Evolutionary conservation across 495 filamentous ascomycete species (phyloP), one percentile per base, ranked within the genome.

Genomic region (Penicillium diatomitis): DNA sequence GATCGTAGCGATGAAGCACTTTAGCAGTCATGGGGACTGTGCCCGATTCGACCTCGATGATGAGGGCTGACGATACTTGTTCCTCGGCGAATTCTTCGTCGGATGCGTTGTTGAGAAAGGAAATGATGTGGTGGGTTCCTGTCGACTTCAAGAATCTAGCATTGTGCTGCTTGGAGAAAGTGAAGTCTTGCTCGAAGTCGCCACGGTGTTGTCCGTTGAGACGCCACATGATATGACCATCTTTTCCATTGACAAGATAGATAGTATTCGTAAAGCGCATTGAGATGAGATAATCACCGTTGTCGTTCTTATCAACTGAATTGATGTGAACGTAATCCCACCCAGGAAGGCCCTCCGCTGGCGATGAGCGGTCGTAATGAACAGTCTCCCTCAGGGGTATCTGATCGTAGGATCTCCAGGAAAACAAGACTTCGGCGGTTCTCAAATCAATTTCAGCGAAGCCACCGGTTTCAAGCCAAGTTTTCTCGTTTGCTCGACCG

Each of bases 241-340:
- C 69, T 12, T 60, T 53, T 8, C 78, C 77, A 35, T 78, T 78
- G 50, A 81, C 71, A 47, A 75, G 66, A 56, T 77, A 77, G 34
- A 83, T 66, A n/a, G 76, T 69, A 54, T 73, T 72, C 27, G 72
- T 73, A 54, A 80, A 73, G 3, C 78, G 76, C 29, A 72, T 67
- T 0, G 79, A 82, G 36, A 84, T 69, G 27, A 82, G 49, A 49
- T 80, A 84, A 55, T 80, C 71, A 6, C 79, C 78, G 2, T 66
- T 60, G 5, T 48, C 50, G 52, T 77, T 72, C 60, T 78, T 77
- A 57, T 81, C 79, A 38, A 81, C 68, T n/a, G 74, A 72, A 59
- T 81, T 81, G 54, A 81, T 72, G 52, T 81, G 78, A 60, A 81
- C 77, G 57, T 78, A 81, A 52, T 84, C 77, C 74, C 74, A 80